These are phyloP conservation scores for Manihot esculenta DNA, from an alignment of 441 rosid genomes.

Conservation along the genomic window DNA sequence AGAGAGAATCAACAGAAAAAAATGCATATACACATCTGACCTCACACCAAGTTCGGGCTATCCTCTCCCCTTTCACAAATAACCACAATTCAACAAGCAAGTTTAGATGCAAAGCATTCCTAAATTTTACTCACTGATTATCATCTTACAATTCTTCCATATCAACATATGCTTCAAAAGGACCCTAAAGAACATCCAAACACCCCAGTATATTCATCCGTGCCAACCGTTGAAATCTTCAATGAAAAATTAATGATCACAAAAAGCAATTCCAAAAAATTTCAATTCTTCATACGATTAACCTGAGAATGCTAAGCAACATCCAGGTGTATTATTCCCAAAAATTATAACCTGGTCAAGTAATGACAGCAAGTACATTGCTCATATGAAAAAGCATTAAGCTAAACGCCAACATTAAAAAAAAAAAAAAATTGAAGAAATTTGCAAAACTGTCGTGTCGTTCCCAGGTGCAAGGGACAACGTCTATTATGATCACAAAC, in stretches of 20 bases:
- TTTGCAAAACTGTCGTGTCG: constrained; percentile 18
- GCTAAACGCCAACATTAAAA: constrained; percentile 17
- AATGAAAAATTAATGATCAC: neutral
- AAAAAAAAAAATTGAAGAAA: too few relatives aligned
- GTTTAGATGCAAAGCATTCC: neutral
- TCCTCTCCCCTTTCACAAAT: too few relatives aligned
- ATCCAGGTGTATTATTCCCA: constrained; percentile 37
- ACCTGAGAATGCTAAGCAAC: constrained; percentile 20
- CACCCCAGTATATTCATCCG: neutral
- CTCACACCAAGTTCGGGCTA: too few relatives aligned
- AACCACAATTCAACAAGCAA: neutral
- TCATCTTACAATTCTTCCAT: neutral
- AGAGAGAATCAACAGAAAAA: too few relatives aligned
- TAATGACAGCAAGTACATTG: constrained; percentile 19
- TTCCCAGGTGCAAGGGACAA: constrained; percentile 18
- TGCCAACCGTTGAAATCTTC: neutral
- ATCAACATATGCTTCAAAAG: neutral
- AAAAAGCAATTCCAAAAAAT: neutral
- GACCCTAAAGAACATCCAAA: neutral
- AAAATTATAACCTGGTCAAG: constrained; percentile 22
- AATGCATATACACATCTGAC: too few relatives aligned
- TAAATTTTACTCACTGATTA: neutral
- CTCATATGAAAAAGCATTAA: constrained; percentile 19
- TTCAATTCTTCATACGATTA: constrained; percentile 3
- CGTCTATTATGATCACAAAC: constrained; percentile 18